Conservation (phyloP, 2,329 filamentous ascomycete species). For the Dichotomopilus funicola region DNA sequence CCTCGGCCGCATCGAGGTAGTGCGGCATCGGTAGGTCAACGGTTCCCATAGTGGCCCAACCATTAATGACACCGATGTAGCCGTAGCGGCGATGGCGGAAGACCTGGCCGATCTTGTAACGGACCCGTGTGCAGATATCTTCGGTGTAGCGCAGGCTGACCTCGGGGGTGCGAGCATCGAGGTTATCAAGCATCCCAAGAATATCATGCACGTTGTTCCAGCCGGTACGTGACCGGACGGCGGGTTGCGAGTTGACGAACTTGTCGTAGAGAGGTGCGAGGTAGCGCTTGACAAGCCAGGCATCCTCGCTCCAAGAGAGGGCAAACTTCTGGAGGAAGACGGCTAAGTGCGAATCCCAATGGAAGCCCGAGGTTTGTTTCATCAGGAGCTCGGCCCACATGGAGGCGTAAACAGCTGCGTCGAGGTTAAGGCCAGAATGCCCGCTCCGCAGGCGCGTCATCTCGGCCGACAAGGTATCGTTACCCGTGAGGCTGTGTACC, state of each 20-base stretch:
- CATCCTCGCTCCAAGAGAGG: slow-evolving; percentile 63
- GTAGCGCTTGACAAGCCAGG: slow-evolving; percentile 62
- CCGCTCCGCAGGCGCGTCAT: slow-evolving; percentile 36
- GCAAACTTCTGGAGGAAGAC: slow-evolving; percentile 60
- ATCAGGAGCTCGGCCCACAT: slow-evolving; percentile 64
- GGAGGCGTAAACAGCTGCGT: slow-evolving; percentile 61
- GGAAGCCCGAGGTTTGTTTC: slow-evolving; percentile 39
- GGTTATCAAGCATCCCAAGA: slow-evolving; percentile 36
- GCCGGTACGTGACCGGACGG: slow-evolving; percentile 25
- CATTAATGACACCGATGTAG: slow-evolving; percentile 76
- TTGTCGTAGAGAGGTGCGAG: slow-evolving; percentile 55
- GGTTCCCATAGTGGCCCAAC: slow-evolving; percentile 59
- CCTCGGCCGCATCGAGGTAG: slow-evolving; percentile 26
- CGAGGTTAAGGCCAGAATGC: slow-evolving; percentile 50
- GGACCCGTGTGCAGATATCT: slow-evolving; percentile 38
- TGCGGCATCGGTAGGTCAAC: slow-evolving; percentile 25
- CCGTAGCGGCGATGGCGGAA: slow-evolving; percentile 76
- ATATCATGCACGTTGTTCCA: slow-evolving; percentile 34
- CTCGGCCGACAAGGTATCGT: slow-evolving; percentile 33
- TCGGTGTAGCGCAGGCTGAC: slow-evolving; percentile 30
- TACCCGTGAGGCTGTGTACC: slow-evolving; percentile 37
- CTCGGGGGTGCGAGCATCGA: slow-evolving; percentile 37
- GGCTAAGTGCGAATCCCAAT: slow-evolving; percentile 56
- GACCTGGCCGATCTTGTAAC: slow-evolving; percentile 70
- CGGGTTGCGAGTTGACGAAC: slow-evolving; percentile 28